Conservation (phyloP, 202 grass and related monocot genomes). For the Setaria viridis region DNA sequence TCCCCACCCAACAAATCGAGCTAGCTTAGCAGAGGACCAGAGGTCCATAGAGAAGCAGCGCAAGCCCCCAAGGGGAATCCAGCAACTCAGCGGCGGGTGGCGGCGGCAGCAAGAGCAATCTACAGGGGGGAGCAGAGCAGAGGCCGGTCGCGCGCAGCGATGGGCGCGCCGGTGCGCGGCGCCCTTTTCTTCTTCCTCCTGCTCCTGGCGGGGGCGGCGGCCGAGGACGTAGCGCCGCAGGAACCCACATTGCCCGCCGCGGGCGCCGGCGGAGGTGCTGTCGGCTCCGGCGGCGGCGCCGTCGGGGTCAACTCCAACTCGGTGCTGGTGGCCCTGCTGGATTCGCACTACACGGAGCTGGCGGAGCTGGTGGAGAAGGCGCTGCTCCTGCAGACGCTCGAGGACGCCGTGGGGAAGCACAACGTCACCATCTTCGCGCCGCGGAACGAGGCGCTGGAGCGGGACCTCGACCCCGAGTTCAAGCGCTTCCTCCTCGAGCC, state of each 20-base stretch:
- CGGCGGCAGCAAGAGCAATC: background rate
- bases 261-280: too few relatives aligned
- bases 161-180: slow-evolving; percentile 58
- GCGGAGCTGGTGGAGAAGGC: slow-evolving; percentile 96
- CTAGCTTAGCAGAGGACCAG: background rate
- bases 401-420: slow-evolving; percentile 66
- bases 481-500: slow-evolving; percentile 85
- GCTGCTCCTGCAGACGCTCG: slow-evolving; percentile 70
- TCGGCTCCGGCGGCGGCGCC: background rate
- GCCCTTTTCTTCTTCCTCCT: slow-evolving; percentile 53
- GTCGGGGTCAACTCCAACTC: slow-evolving; percentile 76
- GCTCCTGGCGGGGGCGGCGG: slow-evolving; percentile 12
- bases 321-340: slow-evolving; percentile 83
- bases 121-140: background rate
- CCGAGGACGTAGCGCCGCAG: slow-evolving; percentile 16
- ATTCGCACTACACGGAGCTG: slow-evolving; percentile 93
- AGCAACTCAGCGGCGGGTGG: background rate
- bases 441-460: slow-evolving; percentile 73
- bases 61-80: too few relatives aligned
- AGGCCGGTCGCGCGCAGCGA: slow-evolving; percentile 28
- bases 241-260: slow-evolving; percentile 48
- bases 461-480: slow-evolving; percentile 87
- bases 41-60: background rate
- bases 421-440: slow-evolving; percentile 91
- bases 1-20: slow-evolving; percentile 22